Percentiles rank a stretch among this genome's conserved stretches.
phyloP scores from a whole-genome alignment of 164 flowering plant species.

The Magnolia sinica region DNA sequence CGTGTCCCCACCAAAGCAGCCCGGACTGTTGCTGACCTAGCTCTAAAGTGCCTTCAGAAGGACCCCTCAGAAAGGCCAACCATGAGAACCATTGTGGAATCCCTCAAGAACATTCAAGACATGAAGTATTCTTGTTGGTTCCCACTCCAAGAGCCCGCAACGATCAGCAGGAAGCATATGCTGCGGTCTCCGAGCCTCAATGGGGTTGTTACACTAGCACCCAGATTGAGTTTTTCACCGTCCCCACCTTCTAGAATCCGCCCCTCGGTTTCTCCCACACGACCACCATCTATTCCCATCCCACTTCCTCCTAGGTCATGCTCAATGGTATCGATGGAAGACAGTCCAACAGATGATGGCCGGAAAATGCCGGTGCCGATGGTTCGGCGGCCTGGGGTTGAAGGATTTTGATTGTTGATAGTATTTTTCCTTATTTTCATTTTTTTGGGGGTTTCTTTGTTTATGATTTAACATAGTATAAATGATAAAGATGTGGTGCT shows the following conservation, averaged over 20 bases:
- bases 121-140: constrained; percentile 64
- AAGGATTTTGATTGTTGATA: constrained; percentile 75
- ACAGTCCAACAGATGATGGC: constrained; percentile 50
- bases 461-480: constrained; percentile 31
- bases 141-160: constrained; percentile 82
- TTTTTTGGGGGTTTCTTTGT: constrained; percentile 12
- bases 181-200: constrained; percentile 78
- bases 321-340: constrained; percentile 50
- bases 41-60: constrained; percentile 73
- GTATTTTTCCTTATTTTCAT: constrained; percentile 20
- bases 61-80: constrained; percentile 93
- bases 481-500: constrained; percentile 33
- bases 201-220: constrained; percentile 42
- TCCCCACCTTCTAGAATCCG: constrained; percentile 51
- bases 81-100: constrained; percentile 73
- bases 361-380: constrained; percentile 45
- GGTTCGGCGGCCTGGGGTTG: constrained; percentile 55
- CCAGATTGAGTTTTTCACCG: constrained; percentile 54
- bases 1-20: constrained; percentile 81
- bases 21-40: constrained; percentile 70
- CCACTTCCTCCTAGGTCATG: constrained; percentile 55
- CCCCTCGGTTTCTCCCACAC: constrained; percentile 44
- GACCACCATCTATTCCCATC: constrained; percentile 27
- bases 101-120: constrained; percentile 73
- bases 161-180: constrained; percentile 52